phyloP scores from a whole-genome alignment of 2,329 filamentous ascomycete species.

The Sporothrix protearum region DNA sequence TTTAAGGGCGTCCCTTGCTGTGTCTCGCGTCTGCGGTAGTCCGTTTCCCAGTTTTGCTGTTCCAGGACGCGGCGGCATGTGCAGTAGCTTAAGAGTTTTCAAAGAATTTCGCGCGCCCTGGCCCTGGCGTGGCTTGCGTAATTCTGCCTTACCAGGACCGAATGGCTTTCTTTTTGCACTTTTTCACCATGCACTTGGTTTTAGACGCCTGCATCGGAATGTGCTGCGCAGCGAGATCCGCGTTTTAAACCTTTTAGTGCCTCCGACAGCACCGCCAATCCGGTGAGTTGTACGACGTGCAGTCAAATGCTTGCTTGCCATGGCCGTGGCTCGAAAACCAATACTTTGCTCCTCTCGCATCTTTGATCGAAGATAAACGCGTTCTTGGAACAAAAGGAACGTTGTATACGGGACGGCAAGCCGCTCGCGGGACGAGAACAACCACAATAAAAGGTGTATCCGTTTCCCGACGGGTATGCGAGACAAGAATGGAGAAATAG shows the following conservation, averaged over 20 bases:
- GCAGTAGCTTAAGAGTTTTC: neutral
- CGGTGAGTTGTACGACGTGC: neutral
- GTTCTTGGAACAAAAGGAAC: neutral
- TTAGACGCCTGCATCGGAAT: neutral
- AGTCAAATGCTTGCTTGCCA: neutral
- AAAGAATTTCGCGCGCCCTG: neutral
- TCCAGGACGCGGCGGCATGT: neutral
- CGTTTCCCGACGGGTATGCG: neutral
- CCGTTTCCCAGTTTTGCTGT: neutral
- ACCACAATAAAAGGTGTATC: neutral
- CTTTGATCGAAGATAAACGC: neutral
- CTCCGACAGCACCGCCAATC: too few relatives aligned
- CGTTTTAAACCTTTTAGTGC: neutral
- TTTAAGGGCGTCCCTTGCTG: neutral
- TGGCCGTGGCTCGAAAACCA: neutral
- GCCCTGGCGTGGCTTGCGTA: neutral
- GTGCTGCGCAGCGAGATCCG: slow-evolving; percentile 2
- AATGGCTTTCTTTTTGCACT: neutral
- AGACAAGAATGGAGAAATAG: neutral
- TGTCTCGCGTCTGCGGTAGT: slow-evolving; percentile 1
- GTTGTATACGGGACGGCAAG: neutral
- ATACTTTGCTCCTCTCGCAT: neutral
- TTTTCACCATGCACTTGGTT: neutral
- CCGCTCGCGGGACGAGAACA: neutral
- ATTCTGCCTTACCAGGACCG: neutral